Evolutionary conservation across 352 stramenopile species (phyloP).

Genomic region (Ophiocytium majus): DNA sequence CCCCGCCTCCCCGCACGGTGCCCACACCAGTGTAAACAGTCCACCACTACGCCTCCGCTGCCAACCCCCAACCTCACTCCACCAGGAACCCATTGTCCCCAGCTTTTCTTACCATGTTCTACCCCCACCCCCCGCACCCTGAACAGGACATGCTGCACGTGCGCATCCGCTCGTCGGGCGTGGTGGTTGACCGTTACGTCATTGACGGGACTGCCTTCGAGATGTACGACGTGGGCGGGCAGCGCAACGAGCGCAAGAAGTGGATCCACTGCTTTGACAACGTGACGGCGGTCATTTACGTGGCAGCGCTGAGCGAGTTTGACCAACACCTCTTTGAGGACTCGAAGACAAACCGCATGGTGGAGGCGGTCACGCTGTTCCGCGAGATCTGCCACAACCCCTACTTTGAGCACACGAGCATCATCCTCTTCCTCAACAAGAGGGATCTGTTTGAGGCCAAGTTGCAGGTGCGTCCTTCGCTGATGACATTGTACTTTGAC

Average conservation of each 20-base stretch:
- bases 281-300: slow-evolving; percentile 79
- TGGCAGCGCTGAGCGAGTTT: slow-evolving; percentile 83
- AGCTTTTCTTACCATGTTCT: too few relatives aligned
- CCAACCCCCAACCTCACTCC: too few relatives aligned
- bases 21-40: too few relatives aligned
- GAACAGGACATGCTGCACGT: slow-evolving; percentile 93
- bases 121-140: too few relatives aligned
- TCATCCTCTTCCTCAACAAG: slow-evolving; percentile 73
- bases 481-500: too few relatives aligned
- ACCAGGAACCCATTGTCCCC: too few relatives aligned
- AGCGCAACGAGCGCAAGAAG: slow-evolving; percentile 70
- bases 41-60: too few relatives aligned
- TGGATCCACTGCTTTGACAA: slow-evolving; percentile 74
- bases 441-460: slow-evolving; percentile 66
- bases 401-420: slow-evolving; percentile 63
- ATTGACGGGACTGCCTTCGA: slow-evolving; percentile 66
- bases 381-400: slow-evolving; percentile 66
- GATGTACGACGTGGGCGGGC: slow-evolving; percentile 69
- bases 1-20: too few relatives aligned
- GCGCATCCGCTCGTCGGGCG: slow-evolving; percentile 86
- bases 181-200: slow-evolving; percentile 81
- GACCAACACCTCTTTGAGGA: slow-evolving; percentile 65
- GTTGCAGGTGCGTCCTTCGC: slow-evolving; percentile 33
- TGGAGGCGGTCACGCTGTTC: slow-evolving; percentile 65
- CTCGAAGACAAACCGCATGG: slow-evolving; percentile 58